Base-by-base conservation (phyloP, 1,139 yeast species). In the Protomyces arabidopsidicola region DNA sequence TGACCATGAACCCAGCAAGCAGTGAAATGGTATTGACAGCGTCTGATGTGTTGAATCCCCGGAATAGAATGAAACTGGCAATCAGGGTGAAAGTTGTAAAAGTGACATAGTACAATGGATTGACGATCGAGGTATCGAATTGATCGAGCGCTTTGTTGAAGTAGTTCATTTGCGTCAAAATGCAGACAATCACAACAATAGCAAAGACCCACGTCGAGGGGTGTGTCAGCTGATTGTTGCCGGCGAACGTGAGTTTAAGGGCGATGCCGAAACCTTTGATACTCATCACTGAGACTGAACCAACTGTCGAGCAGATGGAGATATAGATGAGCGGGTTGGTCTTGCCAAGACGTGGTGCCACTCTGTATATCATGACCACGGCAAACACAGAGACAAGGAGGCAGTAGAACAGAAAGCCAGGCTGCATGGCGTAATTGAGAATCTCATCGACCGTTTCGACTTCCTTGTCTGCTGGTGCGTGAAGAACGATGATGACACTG, bases 201-300 rank as follows among this genome's bases (percentile, higher is more conserved):
- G 90, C 83, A 78, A 90, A 90, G 66, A 90, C 79, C 72, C 90
- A 90, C 0, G 97, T 90, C 39, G 95, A 86, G 2, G 87, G 79
- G 71, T 89, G 95, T 2, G 90, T 82, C 75, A 90, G 88, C 78
- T 90, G 97, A 75, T 90, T 90, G 76, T 85, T 88, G n/a, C 97
- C 97, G 48, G 84, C 80, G 54, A 90, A 80, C 0, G 97, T 89
- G 71, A 90, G 81, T 76, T 90, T 90, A 71, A 90, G 79, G 1
- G 97, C 97, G 72, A 90, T 88, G 45, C 97, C 97, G 77, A 90
- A 90, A 0, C 96, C 97, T 77, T 90, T 90, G 75, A 90, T 90
- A 50, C 95, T 81, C 89, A 91, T 90, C 62, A 90, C 96, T 2
- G 95, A 87, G 63, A 90, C 87, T 2, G 96, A 88, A 2, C 97